Evolutionary conservation across 192 early-diverging fungal species (phyloP).

Genomic region (Coemansia sp.): DNA sequence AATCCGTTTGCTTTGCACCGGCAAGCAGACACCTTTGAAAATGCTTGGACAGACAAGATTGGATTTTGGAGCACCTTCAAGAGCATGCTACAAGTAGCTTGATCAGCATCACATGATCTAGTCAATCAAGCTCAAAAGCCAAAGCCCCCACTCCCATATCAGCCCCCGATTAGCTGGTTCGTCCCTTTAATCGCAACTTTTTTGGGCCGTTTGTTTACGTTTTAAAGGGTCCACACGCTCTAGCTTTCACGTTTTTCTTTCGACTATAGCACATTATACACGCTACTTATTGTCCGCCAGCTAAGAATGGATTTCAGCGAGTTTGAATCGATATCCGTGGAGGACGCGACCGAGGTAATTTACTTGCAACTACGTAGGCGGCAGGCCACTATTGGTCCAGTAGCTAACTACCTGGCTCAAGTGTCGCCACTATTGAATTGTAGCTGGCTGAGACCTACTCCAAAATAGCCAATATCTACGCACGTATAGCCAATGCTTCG

Average conservation of each 20-base stretch:
- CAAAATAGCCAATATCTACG: neutral
- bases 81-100: too few species aligned
- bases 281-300: neutral
- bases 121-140: neutral
- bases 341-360: neutral
- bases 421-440: neutral
- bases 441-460: neutral
- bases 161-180: neutral
- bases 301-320: neutral
- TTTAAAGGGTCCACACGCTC: neutral
- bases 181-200: neutral
- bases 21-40: too few species aligned
- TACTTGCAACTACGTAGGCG: neutral
- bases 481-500: neutral
- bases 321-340: slow-evolving; percentile 2
- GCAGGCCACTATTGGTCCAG: neutral
- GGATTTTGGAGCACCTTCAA: too few species aligned
- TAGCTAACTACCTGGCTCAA: neutral
- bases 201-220: neutral
- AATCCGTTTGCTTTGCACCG: neutral
- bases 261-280: neutral
- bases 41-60: too few species aligned
- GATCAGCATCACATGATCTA: too few species aligned
- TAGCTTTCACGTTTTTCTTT: neutral
- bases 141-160: neutral